phyloP scores from a whole-genome alignment of 2,329 filamentous ascomycete species.

The Purpureocillium takamizusanense region DNA sequence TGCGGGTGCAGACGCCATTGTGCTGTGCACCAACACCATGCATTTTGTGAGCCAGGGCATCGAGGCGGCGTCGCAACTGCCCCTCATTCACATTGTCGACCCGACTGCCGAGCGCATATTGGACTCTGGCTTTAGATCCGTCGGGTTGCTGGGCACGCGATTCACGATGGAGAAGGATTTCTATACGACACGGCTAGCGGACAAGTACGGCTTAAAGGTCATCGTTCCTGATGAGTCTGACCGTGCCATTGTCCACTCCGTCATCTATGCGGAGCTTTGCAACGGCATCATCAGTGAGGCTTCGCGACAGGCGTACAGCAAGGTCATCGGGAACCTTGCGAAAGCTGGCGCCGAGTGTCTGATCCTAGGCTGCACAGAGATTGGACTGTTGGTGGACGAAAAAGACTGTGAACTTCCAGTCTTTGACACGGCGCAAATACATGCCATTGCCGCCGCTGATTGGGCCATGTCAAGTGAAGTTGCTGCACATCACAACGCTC shows the following conservation, averaged over 20 bases:
- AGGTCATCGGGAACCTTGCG: slow-evolving; percentile 6
- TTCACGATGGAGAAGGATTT: slow-evolving; percentile 17
- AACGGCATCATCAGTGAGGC: slow-evolving; percentile 9
- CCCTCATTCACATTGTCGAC: slow-evolving; percentile 15
- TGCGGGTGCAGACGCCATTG: slow-evolving; percentile 13
- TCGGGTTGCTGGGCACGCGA: slow-evolving; percentile 12
- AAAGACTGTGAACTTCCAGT: slow-evolving; percentile 7
- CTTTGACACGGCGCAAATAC: slow-evolving; percentile 15
- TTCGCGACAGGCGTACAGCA: slow-evolving; percentile 7
- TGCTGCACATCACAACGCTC: too few species aligned
- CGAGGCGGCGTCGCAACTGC: slow-evolving; percentile 4
- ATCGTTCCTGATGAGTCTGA: slow-evolving; percentile 6
- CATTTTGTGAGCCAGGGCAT: slow-evolving; percentile 11
- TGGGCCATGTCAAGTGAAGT: too few species aligned
- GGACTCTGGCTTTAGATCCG: slow-evolving; percentile 6
- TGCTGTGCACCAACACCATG: slow-evolving; percentile 17
- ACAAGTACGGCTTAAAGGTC: slow-evolving; percentile 6
- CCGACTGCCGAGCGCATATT: slow-evolving; percentile 10
- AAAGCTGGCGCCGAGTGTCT: slow-evolving; percentile 11
- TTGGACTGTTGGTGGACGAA: slow-evolving; percentile 11
- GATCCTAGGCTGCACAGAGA: slow-evolving; percentile 16
- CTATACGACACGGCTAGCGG: slow-evolving; percentile 8
- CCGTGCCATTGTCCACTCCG: slow-evolving; percentile 5
- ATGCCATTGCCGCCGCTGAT: slow-evolving; percentile 13
- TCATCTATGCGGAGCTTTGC: slow-evolving; percentile 14